Evolutionary conservation across 768 basidiomycete genomes (phyloP), one percentile per base, ranked within the genome.

Genomic region (Mycena alexandri): DNA sequence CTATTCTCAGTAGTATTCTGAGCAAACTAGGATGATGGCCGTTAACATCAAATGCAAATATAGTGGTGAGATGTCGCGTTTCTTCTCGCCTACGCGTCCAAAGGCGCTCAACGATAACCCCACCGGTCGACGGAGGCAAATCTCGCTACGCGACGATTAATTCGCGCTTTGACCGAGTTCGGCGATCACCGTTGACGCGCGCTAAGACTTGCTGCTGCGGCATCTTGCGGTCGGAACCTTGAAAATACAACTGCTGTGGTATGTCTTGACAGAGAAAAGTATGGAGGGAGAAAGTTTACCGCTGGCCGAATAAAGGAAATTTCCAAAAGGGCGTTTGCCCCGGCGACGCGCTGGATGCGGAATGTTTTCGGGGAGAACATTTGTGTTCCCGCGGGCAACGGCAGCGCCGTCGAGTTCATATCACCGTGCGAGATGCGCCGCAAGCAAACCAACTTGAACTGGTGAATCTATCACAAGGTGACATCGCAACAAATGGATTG

Each of bases 401-500:
- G 41, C 48, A 38, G 38, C 14, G 10, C 38, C 38, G 10, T 10
- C 10, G 34, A 36, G 34, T 51, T 2, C 25, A 34, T 53, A 62
- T 44, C 51, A 53, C 25, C 51, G 63, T 58, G 36, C 19, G 41
- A 50, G 22, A 50, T 55, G n/a, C 25, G 48, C 38, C 54, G 54
- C 34, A 24, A 36, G 61, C 46, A 41, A 21, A 7, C 6, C 36
- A 2, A 66, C 6, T 48, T 24, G 9, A 42, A 44, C 29, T 29
- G n/a, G n/a, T 29, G 29, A 29, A 29, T 29, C 29, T 29, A 44
- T 52, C 21, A 62, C 46, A n/a, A 14, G 8, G 16, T 56, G 63
- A 65, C 62, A 69, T 65, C 63, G 68, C 60, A 33, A 57, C 64
- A 67, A 12, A 64, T 47, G 22, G 50, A 53, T 50, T 59, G 36